Percentiles rank a stretch among this genome's conserved stretches.
These are phyloP conservation scores for Parastagonospora avenae DNA, from an alignment of 2,329 filamentous ascomycete species.

Conservation along the genomic window DNA sequence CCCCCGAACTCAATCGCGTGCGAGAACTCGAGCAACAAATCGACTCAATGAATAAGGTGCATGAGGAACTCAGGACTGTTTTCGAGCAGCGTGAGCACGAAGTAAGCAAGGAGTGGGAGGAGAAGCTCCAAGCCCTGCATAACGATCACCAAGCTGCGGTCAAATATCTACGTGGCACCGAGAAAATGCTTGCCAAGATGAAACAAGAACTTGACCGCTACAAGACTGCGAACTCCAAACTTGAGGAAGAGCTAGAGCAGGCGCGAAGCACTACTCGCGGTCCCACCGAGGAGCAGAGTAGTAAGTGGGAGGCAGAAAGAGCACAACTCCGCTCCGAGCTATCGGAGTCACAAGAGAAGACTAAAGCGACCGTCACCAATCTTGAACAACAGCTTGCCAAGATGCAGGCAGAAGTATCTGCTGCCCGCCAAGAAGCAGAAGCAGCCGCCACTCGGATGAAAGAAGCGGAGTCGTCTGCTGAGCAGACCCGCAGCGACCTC, in stretches of 20 bases:
- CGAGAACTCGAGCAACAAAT: conserved; percentile 90
- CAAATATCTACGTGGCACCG: conserved; percentile 96
- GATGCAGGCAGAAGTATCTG: conserved; percentile 71
- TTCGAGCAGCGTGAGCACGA: conserved; percentile 83
- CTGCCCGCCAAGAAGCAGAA: conserved; percentile 72
- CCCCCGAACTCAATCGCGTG: conserved; percentile 78
- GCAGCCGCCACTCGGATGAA: conserved; percentile 56
- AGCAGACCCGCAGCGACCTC: conserved; percentile 69
- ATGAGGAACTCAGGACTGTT: conserved; percentile 80
- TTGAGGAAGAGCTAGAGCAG: conserved; percentile 81
- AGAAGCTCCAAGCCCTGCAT: conserved; percentile 91
- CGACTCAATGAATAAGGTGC: conserved; percentile 73
- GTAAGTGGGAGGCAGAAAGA: conserved; percentile 78
- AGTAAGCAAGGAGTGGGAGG: conserved; percentile 85
- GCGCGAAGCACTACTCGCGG: conserved; percentile 46
- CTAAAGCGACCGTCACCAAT: conserved; percentile 67
- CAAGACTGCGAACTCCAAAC: conserved; percentile 80
- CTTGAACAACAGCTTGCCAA: conserved; percentile 74
- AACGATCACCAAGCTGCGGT: conserved; percentile 98
- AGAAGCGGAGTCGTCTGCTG: conserved; percentile 60
- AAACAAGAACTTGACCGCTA: conserved; percentile 95
- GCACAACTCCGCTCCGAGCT: conserved; percentile 70
- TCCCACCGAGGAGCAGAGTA: conserved; percentile 53
- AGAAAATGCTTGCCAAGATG: conserved; percentile 99
- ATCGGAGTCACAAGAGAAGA: conserved; percentile 69